These are phyloP conservation scores for Fagopyrum tataricum DNA, from an alignment of 148 eudicot genomes.

Conservation along the genomic window DNA sequence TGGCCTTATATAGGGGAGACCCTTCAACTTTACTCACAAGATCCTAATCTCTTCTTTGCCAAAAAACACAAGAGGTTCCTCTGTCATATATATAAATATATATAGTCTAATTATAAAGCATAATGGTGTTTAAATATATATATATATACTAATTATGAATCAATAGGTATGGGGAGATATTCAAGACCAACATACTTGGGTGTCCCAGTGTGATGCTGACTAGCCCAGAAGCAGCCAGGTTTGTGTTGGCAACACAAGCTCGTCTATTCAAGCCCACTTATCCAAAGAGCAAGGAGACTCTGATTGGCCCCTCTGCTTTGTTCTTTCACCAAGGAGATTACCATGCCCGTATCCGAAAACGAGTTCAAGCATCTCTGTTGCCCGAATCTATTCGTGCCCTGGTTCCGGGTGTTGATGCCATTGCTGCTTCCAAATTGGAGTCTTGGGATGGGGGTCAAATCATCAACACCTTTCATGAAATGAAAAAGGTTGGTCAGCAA, in stretches of 20 bases:
- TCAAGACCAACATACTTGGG: slow-evolving; percentile 48
- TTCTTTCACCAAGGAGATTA: slow-evolving; percentile 56
- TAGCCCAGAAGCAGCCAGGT: slow-evolving; percentile 49
- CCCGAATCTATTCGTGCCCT: slow-evolving; percentile 30
- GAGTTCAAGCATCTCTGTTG: slow-evolving; percentile 31
- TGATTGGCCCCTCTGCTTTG: slow-evolving; percentile 41
- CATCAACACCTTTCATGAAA: slow-evolving; percentile 32
- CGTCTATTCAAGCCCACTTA: slow-evolving; percentile 53
- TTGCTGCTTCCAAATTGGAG: slow-evolving; percentile 25
- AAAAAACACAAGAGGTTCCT: slow-evolving; percentile 34
- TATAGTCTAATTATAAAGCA: not conserved
- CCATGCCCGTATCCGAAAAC: slow-evolving; percentile 39
- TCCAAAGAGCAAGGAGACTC: slow-evolving; percentile 48
- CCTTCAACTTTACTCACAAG: slow-evolving; percentile 44
- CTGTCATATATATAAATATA: not conserved
- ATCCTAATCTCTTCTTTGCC: slow-evolving; percentile 41
- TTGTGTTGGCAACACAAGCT: slow-evolving; percentile 34
- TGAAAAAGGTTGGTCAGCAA: slow-evolving; percentile 37
- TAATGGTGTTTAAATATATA: too few species aligned
- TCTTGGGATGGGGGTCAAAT: slow-evolving; percentile 32
- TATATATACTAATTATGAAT: not conserved
- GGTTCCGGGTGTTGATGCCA: slow-evolving; percentile 24
- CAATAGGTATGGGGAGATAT: slow-evolving; percentile 49
- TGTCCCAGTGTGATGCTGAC: slow-evolving; percentile 50
- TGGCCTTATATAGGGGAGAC: slow-evolving; percentile 52